Base-by-base conservation (phyloP, 139 green algal genomes). In the Penium margaritaceum region DNA sequence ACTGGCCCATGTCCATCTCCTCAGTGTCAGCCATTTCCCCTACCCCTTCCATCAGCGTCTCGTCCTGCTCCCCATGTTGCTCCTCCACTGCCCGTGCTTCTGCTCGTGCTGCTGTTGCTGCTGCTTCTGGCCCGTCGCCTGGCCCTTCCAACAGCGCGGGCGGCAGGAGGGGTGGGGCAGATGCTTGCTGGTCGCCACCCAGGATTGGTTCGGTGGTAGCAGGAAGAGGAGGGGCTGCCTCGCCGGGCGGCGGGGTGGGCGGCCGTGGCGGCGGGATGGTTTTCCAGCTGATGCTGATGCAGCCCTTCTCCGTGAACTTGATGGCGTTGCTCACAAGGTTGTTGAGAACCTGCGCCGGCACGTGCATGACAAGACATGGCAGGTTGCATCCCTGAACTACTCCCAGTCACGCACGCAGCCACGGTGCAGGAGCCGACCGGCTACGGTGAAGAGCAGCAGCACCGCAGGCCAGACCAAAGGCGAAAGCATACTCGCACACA, bases 271-370 rank as follows among this genome's bases (percentile, higher is more conserved):
- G 14, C 1, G 33, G n/a, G 0, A 19, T 44, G 9, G n/a, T 12
- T n/a, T 63, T 61, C 71, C 71, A 78, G 1, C 24, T 43, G 46
- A 80, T 77, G 63, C 15, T 76, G 21, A 80, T 67, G 3, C 73
- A 30, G 21, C 73, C 73, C 7, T 39, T 9, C 39, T 80, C 73
- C 15, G 73, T 80, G 51, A 80, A 80, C 38, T 80, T 80, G 46
- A 80, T 80, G 33, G 73, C 73, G 63, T 80, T 80, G 64, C 47
- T 70, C 38, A 80, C 44, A 34, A 80, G 58, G 54, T 80, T 80
- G 21, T 67, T 69, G 3, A 80, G 41, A 37, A 80, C 66, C 70
- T 75, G 67, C 6, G n/a, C n/a, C n/a, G n/a, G n/a, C n/a, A n/a
- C n/a, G n/a, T n/a, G n/a, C n/a, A n/a, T n/a, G n/a, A n/a, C n/a